Evolutionary conservation across 179 eudicot genomes (phyloP).

Genomic region (Corrigiola litoralis): DNA sequence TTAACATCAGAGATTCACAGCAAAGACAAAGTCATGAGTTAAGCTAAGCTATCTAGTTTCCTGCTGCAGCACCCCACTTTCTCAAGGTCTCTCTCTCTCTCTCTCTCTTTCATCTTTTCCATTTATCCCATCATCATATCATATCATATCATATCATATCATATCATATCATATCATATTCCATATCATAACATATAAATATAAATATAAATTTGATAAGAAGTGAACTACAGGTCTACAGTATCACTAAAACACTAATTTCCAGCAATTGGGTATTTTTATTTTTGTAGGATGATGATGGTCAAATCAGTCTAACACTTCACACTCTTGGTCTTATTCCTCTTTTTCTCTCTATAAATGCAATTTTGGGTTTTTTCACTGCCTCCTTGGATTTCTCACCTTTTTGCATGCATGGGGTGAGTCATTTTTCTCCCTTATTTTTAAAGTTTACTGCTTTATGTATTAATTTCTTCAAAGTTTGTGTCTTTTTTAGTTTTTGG

Average conservation of each 20-base stretch:
- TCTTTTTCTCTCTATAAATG: slow-evolving; percentile 19
- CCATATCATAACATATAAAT: too few species aligned
- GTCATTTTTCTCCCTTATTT: slow-evolving; percentile 19
- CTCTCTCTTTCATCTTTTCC: background rate
- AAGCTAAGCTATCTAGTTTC: background rate
- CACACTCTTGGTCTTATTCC: slow-evolving; percentile 17
- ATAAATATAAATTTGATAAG: too few species aligned
- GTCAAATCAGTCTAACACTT: slow-evolving; percentile 14
- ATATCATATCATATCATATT: too few species aligned
- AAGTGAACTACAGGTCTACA: too few species aligned
- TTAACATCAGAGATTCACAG: too few species aligned
- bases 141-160: too few species aligned
- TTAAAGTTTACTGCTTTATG: background rate
- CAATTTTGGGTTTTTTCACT: slow-evolving; percentile 33
- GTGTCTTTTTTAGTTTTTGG: background rate
- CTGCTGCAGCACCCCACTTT: slow-evolving; percentile 1
- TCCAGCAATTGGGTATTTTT: too few species aligned
- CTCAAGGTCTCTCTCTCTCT: slow-evolving; percentile 20
- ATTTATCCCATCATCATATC: too few species aligned
- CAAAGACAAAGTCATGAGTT: background rate
- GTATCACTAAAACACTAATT: too few species aligned
- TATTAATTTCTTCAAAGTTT: background rate
- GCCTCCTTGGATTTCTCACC: slow-evolving; percentile 40
- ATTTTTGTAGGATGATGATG: slow-evolving; percentile 6
- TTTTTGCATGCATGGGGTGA: slow-evolving; percentile 84